Base-by-base conservation (phyloP, 352 stramenopile species). In the Aphanomyces stellatus region DNA sequence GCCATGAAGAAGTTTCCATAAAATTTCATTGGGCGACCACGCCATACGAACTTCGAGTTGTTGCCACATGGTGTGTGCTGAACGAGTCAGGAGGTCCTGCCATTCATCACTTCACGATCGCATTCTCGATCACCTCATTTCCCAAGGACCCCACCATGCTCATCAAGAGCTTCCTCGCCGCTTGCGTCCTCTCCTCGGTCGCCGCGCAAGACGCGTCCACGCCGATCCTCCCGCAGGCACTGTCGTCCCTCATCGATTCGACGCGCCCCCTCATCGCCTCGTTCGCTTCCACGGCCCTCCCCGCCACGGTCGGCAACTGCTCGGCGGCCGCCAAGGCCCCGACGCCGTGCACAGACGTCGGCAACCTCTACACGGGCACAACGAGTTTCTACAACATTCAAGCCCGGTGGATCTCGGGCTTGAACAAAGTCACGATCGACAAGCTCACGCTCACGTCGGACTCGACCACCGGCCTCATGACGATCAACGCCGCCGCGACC, bases 291-390 rank as follows among this genome's bases (percentile, higher is more conserved):
- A 40, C 60, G 43, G 37, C 48, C n/a, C 43, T 67, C 13, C 60
- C 60, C 4, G 60, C 60, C n/a, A 59, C 60, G 3, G 48, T 67
- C 48, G 60, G 60, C 33, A 67, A 67, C 49, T 67, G 60, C 34
- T 49, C n/a, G 11, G 49, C 43, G n/a, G 60, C 34, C 5, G 37
- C 13, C 8, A 67, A 42, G 28, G n/a, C 60, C 7, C 60, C 60
- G 22, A 35, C 17, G 19, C 60, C 60, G 4, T 67, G 60, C 60
- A 60, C 48, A 22, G 33, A 67, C 60, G 31, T 51, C 3, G 41
- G 60, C 49, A 67, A 67, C 27, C 34, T 67, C 37, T 67, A 43
- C 35, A 33, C 51, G 19, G 33, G 28, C 28, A 59, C 41, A 17
- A 41, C 46, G 5, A 42, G 19, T 6, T 57, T 49, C 40, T 67